phyloP scores from a whole-genome alignment of 768 basidiomycete species.

The Thelephora aurantiotincta region DNA sequence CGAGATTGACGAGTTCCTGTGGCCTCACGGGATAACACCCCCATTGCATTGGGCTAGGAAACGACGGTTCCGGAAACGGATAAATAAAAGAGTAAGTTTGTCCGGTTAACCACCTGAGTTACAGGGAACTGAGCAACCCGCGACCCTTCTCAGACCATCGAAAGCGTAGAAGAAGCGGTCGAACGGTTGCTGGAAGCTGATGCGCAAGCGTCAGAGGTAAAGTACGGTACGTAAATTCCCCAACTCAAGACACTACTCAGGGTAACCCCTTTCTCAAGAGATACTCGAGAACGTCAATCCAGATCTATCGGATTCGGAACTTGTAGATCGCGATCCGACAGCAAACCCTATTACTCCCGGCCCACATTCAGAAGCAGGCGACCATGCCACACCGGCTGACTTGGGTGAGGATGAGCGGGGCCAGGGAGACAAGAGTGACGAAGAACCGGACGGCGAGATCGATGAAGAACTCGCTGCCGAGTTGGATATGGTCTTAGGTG shows the following conservation, averaged over 20 bases:
- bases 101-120: not conserved
- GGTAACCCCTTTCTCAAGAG: conserved; percentile 27
- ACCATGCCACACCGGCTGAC: conserved; percentile 44
- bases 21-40: conserved; percentile 92
- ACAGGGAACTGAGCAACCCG: not conserved
- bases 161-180: conserved; percentile 88
- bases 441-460: conserved; percentile 64
- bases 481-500: conserved; percentile 70
- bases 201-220: conserved; percentile 55
- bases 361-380: conserved; percentile 54
- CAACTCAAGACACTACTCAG: not conserved
- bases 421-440: conserved; percentile 44
- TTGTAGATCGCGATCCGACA: conserved; percentile 50
- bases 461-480: conserved; percentile 85
- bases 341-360: conserved; percentile 59
- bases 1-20: conserved; percentile 92
- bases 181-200: conserved; percentile 78
- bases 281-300: conserved; percentile 85
- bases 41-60: conserved; percentile 85
- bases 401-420: conserved; percentile 44
- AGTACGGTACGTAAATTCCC: conserved; percentile 41
- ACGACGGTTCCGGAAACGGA: conserved; percentile 81
- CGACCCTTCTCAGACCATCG: conserved; percentile 52
- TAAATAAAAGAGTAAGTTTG: conserved; percentile 57
- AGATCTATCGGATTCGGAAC: conserved; percentile 81